A percentile compares a stretch with the other conserved stretches of the same genome.
phyloP scores from a whole-genome alignment of 2,329 filamentous ascomycete genomes.

The Cryoendolithus antarcticus region DNA sequence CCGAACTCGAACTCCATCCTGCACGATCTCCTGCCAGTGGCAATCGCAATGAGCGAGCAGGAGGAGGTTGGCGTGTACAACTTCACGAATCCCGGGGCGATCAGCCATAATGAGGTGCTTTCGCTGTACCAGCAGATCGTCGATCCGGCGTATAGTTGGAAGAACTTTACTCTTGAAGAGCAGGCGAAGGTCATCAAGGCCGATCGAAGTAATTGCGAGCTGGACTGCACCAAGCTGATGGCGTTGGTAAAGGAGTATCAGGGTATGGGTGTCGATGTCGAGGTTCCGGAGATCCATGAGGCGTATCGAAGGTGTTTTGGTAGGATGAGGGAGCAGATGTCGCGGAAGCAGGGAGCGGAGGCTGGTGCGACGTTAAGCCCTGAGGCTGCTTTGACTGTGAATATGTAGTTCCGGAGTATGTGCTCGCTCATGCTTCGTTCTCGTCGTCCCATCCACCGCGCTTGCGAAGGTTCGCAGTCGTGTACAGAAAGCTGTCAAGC shows the following conservation, averaged over 20 bases:
- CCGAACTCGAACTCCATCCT: constrained; percentile 58
- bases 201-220: constrained; percentile 50
- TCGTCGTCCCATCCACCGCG: constrained; percentile 19
- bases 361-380: constrained; percentile 5
- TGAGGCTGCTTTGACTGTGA: neutral
- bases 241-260: constrained; percentile 47
- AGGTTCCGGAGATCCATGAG: constrained; percentile 49
- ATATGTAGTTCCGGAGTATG: neutral
- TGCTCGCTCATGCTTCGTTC: neutral
- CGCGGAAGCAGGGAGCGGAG: constrained; percentile 1
- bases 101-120: constrained; percentile 60
- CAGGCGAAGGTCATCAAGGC: constrained; percentile 57
- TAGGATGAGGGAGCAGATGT: constrained; percentile 35
- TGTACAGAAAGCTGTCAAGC: constrained; percentile 34
- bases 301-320: constrained; percentile 52
- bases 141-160: constrained; percentile 47
- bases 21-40: constrained; percentile 49
- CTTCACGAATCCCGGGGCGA: constrained; percentile 58
- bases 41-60: constrained; percentile 48
- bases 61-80: constrained; percentile 54
- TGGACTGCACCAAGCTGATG: constrained; percentile 51
- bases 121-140: constrained; percentile 51
- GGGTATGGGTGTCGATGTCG: constrained; percentile 26
- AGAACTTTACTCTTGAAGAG: constrained; percentile 55
- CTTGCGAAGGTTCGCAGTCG: constrained; percentile 38